Evolutionary conservation across 2,329 filamentous ascomycete genomes (phyloP).

Genomic region (Trichophyton mentagrophytes): DNA sequence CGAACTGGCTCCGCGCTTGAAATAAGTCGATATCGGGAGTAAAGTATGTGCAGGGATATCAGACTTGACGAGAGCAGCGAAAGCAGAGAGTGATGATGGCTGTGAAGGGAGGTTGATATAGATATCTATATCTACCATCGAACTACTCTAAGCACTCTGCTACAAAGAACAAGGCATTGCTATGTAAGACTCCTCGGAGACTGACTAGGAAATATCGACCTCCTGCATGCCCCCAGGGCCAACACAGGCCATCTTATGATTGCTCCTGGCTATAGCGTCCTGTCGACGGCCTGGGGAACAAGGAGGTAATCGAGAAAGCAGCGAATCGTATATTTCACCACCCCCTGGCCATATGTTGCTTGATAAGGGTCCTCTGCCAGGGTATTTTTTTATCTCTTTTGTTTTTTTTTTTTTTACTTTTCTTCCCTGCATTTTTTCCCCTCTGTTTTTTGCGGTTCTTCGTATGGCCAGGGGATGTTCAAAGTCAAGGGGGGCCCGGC

Average conservation of each 20-base stretch:
- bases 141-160: not conserved
- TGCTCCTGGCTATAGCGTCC: not conserved
- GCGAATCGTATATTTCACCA: constrained; percentile 1
- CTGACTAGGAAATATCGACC: not conserved
- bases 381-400: not conserved
- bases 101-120: not conserved
- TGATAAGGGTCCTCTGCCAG: not conserved
- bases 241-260: not conserved
- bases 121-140: not conserved
- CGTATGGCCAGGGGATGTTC: not conserved
- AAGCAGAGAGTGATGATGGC: not conserved
- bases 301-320: not conserved
- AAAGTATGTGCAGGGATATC: not conserved
- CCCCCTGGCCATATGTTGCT: not conserved
- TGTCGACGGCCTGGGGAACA: not conserved
- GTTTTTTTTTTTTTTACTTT: no score
- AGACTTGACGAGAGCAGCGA: not conserved
- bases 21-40: not conserved
- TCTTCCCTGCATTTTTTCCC: not conserved
- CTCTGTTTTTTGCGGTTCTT: not conserved
- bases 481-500: not conserved
- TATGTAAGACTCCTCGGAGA: not conserved
- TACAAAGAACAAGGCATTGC: not conserved
- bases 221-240: not conserved
- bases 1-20: not conserved